Evolutionary conservation across 116 monocot genomes (phyloP).

Genomic region (Zostera marina): DNA sequence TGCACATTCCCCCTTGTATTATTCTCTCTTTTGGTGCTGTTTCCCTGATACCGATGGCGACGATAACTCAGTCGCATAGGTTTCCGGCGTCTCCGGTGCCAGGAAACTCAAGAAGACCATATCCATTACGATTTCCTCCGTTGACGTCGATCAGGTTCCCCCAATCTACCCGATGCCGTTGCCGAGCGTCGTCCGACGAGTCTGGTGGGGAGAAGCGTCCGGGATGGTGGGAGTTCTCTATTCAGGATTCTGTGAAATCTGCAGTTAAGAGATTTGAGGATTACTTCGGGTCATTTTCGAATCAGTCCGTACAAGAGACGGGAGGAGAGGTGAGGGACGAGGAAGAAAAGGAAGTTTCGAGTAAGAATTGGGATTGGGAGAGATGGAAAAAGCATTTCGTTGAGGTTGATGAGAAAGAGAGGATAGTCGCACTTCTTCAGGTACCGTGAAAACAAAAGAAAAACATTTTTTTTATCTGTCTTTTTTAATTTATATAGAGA

Average conservation of each 20-base stretch:
- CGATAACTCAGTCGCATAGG: no score
- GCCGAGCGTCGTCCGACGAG: slow-evolving; percentile 5
- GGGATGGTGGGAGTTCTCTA: slow-evolving; percentile 32
- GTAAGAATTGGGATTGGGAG: slow-evolving; percentile 71
- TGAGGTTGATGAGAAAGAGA: slow-evolving; percentile 63
- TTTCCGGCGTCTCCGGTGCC: no score
- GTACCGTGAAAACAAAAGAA: slow-evolving; percentile 7
- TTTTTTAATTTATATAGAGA: not conserved
- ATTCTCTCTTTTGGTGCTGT: no score
- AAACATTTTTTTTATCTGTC: not conserved
- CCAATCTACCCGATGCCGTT: slow-evolving; percentile 15
- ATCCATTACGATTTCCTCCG: not conserved
- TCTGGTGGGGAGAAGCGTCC: not conserved
- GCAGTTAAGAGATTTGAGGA: slow-evolving; percentile 52
- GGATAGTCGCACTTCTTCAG: slow-evolving; percentile 49
- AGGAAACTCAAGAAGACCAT: not conserved
- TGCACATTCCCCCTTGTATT: no score
- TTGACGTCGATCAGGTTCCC: slow-evolving; percentile 2
- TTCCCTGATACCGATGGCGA: no score
- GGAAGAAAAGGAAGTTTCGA: not conserved
- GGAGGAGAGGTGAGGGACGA: not conserved
- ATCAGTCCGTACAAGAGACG: not conserved
- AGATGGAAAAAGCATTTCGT: slow-evolving; percentile 72
- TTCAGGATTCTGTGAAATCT: slow-evolving; percentile 35
- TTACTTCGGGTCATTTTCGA: slow-evolving; percentile 23